Evolutionary conservation across 306 rosid species (phyloP).

Genomic region (Glycine soja): DNA sequence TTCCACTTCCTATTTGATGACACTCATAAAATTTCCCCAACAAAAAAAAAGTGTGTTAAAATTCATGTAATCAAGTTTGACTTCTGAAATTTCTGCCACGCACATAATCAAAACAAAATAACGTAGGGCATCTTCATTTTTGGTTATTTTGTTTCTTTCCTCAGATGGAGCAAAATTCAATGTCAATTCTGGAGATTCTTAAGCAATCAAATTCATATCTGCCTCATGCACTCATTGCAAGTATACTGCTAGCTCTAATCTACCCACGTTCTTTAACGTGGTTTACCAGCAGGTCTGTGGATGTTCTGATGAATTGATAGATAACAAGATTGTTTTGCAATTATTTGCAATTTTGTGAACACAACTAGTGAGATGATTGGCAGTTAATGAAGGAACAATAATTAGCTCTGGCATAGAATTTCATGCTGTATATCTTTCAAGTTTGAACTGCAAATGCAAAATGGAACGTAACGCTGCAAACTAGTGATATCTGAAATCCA

Average conservation of each 20-base stretch:
- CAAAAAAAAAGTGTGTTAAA: not conserved
- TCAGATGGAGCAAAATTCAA: conserved; percentile 57
- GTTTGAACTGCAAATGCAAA: conserved; percentile 21
- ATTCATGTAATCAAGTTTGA: conserved; percentile 7
- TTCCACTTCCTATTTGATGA: not conserved
- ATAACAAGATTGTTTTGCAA: conserved; percentile 7
- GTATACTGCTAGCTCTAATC: conserved; percentile 78
- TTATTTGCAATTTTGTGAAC: conserved; percentile 19
- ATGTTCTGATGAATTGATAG: conserved; percentile 45
- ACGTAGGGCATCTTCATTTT: not conserved
- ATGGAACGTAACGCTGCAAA: conserved; percentile 36
- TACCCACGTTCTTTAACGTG: conserved; percentile 93
- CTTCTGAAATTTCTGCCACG: not conserved
- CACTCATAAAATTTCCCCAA: not conserved
- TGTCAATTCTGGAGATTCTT: conserved; percentile 62
- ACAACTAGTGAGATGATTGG: conserved; percentile 24
- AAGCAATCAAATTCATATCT: conserved; percentile 78
- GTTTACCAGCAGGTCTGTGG: conserved; percentile 88
- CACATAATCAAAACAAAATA: not conserved
- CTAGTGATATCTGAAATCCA: conserved; percentile 25
- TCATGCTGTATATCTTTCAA: conserved; percentile 1
- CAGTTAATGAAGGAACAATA: conserved; percentile 24
- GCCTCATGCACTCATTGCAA: conserved; percentile 83
- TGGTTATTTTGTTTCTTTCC: conserved; percentile 37
- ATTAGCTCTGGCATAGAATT: conserved; percentile 32